phyloP scores from a whole-genome alignment of 345 rosid genomes.

The Cardamine chenopodiifolia region DNA sequence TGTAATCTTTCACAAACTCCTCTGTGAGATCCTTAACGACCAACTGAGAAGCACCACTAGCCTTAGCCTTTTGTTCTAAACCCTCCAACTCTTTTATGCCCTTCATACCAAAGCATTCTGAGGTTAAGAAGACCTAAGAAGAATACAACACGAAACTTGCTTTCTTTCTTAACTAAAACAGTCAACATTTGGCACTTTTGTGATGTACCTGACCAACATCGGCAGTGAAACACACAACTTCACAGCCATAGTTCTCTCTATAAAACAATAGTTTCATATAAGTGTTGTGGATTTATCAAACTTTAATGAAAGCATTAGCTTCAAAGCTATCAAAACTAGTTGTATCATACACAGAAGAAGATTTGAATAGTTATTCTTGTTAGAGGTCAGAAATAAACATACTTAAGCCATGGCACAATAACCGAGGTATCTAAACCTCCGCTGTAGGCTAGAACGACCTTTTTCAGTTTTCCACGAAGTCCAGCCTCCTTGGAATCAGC shows the following conservation, averaged over 20 bases:
- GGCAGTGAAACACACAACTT: constrained; percentile 98
- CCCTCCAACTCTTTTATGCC: constrained; percentile 90
- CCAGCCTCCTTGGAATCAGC: constrained; percentile 52
- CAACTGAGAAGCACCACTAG: constrained; percentile 93
- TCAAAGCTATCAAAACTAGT: neutral
- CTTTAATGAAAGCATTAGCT: neutral
- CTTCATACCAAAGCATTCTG: constrained; percentile 45
- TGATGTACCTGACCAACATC: constrained; percentile 94
- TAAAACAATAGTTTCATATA: neutral
- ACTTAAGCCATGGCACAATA: constrained; percentile 98
- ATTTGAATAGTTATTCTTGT: neutral
- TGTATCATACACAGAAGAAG: neutral
- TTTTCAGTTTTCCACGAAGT: constrained; percentile 76
- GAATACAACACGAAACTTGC: neutral
- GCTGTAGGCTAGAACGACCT: constrained; percentile 94
- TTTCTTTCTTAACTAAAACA: neutral
- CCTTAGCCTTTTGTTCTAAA: constrained; percentile 88
- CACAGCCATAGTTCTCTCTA: constrained; percentile 98
- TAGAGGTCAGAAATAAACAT: constrained; percentile 3
- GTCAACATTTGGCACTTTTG: neutral
- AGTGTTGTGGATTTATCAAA: neutral
- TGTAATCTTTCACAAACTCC: constrained; percentile 87
- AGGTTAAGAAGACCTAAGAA: constrained; percentile 1
- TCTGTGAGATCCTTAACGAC: constrained; percentile 89
- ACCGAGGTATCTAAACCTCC: constrained; percentile 98